Evolutionary conservation across 2,329 filamentous ascomycete genomes (phyloP).

Genomic region (Beauveria asiatica): DNA sequence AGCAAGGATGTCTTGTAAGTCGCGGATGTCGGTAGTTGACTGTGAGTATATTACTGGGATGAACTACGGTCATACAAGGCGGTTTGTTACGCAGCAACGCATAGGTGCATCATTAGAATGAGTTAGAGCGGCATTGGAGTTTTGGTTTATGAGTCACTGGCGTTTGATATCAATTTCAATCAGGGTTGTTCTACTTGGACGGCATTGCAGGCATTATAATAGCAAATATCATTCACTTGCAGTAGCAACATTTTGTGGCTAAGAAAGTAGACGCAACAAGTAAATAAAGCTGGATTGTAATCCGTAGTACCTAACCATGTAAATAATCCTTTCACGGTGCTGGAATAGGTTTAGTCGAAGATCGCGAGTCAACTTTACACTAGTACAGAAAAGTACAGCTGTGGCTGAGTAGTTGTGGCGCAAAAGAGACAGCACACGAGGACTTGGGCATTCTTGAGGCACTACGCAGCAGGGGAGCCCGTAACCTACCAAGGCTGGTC

Average conservation of each 20-base stretch:
- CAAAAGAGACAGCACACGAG: too few relatives aligned
- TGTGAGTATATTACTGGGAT: not conserved
- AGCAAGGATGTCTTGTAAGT: slow-evolving; percentile 36
- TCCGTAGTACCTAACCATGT: too few relatives aligned
- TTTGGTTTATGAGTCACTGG: slow-evolving; percentile 1
- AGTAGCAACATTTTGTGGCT: not conserved
- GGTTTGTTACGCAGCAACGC: not conserved
- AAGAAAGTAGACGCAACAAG: not conserved
- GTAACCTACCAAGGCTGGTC: too few relatives aligned
- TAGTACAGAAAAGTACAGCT: too few relatives aligned
- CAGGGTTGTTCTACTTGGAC: not conserved
- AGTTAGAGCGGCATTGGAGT: slow-evolving; percentile 2
- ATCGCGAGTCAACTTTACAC: too few relatives aligned
- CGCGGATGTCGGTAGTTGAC: not conserved
- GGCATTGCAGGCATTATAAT: not conserved
- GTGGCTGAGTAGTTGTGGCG: too few relatives aligned
- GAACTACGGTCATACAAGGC: not conserved
- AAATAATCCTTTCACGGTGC: too few relatives aligned
- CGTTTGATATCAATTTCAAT: slow-evolving; percentile 3
- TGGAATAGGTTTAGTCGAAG: too few relatives aligned
- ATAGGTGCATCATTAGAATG: slow-evolving; percentile 1
- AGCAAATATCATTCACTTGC: not conserved
- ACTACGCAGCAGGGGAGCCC: too few relatives aligned
- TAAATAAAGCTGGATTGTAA: too few relatives aligned
- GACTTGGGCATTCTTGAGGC: too few relatives aligned